Evolutionary conservation across 1,284 basidiomycete species (phyloP).

Genomic region (Coniferiporia sulphurascens): DNA sequence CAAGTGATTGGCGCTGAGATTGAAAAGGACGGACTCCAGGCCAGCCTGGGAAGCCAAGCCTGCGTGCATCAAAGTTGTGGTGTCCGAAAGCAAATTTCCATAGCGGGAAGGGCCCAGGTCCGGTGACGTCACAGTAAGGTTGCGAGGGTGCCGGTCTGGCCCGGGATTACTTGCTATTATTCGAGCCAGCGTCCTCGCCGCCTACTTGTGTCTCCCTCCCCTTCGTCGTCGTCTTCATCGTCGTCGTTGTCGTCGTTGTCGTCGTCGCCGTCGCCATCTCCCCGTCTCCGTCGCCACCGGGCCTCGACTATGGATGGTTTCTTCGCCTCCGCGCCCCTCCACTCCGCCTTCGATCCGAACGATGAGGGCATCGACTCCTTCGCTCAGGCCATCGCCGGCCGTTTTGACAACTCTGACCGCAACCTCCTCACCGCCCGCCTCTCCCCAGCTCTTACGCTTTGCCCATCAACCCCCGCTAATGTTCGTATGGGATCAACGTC

Average conservation of each 20-base stretch:
- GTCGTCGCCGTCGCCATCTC: slow-evolving; percentile 9
- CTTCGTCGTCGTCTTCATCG: neutral
- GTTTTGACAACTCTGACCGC: slow-evolving; percentile 19
- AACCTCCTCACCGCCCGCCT: slow-evolving; percentile 23
- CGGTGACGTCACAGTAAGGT: neutral
- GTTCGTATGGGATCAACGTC: neutral
- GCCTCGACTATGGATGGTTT: slow-evolving; percentile 22
- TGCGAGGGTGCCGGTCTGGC: neutral
- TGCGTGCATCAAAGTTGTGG: neutral
- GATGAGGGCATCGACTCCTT: slow-evolving; percentile 21
- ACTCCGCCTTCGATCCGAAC: slow-evolving; percentile 4
- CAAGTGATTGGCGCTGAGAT: too few relatives aligned
- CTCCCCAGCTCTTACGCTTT: slow-evolving; percentile 14
- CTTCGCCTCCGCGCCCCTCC: slow-evolving; percentile 18
- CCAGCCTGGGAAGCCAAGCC: neutral
- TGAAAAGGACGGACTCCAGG: too few relatives aligned
- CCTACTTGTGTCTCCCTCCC: neutral
- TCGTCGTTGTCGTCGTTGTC: neutral
- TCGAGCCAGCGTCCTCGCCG: neutral
- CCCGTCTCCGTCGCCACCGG: slow-evolving; percentile 3
- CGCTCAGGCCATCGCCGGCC: slow-evolving; percentile 24
- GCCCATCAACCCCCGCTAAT: slow-evolving; percentile 7
- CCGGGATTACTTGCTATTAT: neutral
- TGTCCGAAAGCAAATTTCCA: neutral
- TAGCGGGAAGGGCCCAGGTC: neutral